Conservation (phyloP, 1,284 basidiomycete species). For the Marasmius oreades region DNA sequence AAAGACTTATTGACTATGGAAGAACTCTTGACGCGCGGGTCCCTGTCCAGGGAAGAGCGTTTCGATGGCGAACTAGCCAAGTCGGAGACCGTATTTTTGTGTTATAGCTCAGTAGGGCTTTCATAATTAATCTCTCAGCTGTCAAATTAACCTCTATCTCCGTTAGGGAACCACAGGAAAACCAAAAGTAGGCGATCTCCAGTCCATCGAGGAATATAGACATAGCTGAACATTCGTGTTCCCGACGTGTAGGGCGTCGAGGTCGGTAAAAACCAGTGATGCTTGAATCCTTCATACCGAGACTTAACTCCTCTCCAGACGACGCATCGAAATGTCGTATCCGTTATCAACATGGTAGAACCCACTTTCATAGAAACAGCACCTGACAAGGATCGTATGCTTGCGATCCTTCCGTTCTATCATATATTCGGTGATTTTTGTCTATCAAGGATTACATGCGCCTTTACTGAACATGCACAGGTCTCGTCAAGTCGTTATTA, state of each 20-base stretch:
- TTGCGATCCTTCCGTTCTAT: conserved; percentile 62
- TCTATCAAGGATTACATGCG: background rate
- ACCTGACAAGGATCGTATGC: conserved; percentile 40
- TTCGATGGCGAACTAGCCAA: conserved; percentile 43
- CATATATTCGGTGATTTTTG: conserved; percentile 49
- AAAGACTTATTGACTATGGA: conserved; percentile 32
- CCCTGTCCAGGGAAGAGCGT: conserved; percentile 41
- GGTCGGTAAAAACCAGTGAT: conserved; percentile 24
- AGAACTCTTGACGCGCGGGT: conserved; percentile 42
- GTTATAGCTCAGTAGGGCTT: conserved; percentile 50
- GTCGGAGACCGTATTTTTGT: conserved; percentile 57
- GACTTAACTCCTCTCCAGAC: conserved; percentile 34
- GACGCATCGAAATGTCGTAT: conserved; percentile 62
- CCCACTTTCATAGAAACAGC: conserved; percentile 35
- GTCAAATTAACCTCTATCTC: conserved; percentile 1
- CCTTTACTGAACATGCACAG: conserved; percentile 23
- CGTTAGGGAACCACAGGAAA: conserved; percentile 56
- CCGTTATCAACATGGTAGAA: conserved; percentile 42
- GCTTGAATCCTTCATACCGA: background rate
- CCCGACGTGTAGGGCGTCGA: conserved; percentile 39
- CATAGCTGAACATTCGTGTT: background rate
- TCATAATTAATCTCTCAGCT: background rate
- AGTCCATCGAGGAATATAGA: background rate
- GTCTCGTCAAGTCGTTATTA: conserved; percentile 54
- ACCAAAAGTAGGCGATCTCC: conserved; percentile 39